Conservation (phyloP, 2,329 filamentous ascomycete species). For the Penicillium sp. region DNA sequence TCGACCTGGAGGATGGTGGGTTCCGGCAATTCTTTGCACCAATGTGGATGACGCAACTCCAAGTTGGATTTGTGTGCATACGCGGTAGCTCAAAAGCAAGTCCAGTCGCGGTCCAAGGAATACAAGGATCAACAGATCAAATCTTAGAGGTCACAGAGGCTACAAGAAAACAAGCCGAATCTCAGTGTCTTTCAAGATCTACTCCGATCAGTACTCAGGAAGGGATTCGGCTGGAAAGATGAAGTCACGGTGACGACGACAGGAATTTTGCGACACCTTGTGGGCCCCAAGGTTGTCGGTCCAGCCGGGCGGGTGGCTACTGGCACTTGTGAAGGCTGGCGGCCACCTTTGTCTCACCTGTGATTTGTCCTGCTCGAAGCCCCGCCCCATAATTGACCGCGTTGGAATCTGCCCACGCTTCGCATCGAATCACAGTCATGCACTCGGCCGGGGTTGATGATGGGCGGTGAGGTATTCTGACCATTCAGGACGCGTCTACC, state of each 20-base stretch:
- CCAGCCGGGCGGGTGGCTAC: slow-evolving; percentile 30
- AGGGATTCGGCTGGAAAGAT: slow-evolving; percentile 25
- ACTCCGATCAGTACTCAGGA: slow-evolving; percentile 3
- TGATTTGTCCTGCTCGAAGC: slow-evolving; percentile 20
- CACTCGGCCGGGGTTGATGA: slow-evolving; percentile 10
- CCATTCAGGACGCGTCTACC: slow-evolving; percentile 1
- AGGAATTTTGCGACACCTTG: slow-evolving; percentile 32
- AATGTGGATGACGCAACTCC: slow-evolving; percentile 27
- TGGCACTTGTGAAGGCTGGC: slow-evolving; percentile 21
- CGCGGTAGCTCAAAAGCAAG: slow-evolving; percentile 20
- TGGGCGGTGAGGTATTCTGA: slow-evolving; percentile 18
- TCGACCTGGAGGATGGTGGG: slow-evolving; percentile 29
- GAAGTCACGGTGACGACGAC: slow-evolving; percentile 48
- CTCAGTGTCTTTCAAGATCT: slow-evolving; percentile 7
- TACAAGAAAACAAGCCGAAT: not conserved
- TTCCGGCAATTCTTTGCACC: slow-evolving; percentile 27
- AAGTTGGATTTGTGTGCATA: slow-evolving; percentile 21
- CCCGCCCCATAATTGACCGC: slow-evolving; percentile 14
- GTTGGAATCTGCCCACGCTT: slow-evolving; percentile 13
- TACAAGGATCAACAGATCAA: slow-evolving; percentile 5
- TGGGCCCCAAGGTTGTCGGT: slow-evolving; percentile 21
- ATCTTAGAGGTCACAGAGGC: not conserved
- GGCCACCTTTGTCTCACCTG: slow-evolving; percentile 23
- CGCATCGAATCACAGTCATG: slow-evolving; percentile 18
- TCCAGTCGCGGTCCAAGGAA: slow-evolving; percentile 6